Evolutionary conservation across 2,329 filamentous ascomycete genomes (phyloP).

Genomic region (Coccinonectria pachysandricola): DNA sequence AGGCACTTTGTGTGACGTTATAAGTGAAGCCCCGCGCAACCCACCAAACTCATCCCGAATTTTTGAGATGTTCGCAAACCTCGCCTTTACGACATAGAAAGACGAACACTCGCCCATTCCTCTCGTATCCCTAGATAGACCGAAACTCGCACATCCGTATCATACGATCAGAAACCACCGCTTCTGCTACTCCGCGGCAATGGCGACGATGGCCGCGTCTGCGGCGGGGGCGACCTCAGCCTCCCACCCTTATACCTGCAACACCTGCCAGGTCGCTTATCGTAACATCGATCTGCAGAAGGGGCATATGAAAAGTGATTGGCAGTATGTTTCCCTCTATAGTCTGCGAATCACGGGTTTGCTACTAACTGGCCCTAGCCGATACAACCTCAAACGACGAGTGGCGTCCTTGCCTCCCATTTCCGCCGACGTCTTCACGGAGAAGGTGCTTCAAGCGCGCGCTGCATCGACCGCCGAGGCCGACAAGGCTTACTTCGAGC

Average conservation of each 20-base stretch:
- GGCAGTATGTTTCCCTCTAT: conserved; percentile 97
- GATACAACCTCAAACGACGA: conserved; percentile 93
- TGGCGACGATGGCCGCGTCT: conserved; percentile 34
- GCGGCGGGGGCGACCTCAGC: conserved; percentile 27
- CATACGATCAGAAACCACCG: no score
- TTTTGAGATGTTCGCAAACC: no score
- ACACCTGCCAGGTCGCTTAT: conserved; percentile 95
- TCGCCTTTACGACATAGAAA: no score
- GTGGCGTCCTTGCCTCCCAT: conserved; percentile 86
- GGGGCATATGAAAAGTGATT: conserved; percentile 95
- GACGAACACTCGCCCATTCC: no score
- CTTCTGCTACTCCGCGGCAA: no score
- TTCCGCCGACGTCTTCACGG: conserved; percentile 83
- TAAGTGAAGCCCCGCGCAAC: conserved; percentile 17
- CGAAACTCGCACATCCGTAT: no score
- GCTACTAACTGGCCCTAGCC: conserved; percentile 35
- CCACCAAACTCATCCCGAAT: conserved; percentile 15
- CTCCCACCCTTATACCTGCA: conserved; percentile 91
- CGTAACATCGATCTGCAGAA: conserved; percentile 87
- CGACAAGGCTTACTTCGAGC: conserved; percentile 81
- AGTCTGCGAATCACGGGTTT: no score
- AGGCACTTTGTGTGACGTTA: conserved; percentile 22
- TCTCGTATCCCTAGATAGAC: no score
- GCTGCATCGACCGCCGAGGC: conserved; percentile 75
- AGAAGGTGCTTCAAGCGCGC: conserved; percentile 88